These are phyloP conservation scores for Pichia sp. DNA, from an alignment of 1,139 yeast genomes.

Conservation along the genomic window DNA sequence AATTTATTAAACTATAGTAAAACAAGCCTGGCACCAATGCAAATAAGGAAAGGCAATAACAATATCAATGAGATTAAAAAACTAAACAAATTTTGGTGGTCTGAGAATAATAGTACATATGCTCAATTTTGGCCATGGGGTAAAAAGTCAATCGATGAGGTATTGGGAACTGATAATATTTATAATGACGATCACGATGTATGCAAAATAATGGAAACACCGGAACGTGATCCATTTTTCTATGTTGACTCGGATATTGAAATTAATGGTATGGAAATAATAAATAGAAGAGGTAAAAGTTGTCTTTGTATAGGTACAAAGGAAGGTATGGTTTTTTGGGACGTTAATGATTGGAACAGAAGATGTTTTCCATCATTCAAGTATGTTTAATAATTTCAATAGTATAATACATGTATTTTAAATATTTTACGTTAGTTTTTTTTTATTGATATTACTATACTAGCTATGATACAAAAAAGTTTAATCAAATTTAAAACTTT, in stretches of 20 bases:
- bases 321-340: conserved; percentile 44
- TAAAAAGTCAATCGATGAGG: background rate
- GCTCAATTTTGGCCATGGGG: conserved; percentile 13
- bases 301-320: conserved; percentile 42
- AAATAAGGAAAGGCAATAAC: background rate
- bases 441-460: conserved; percentile 1
- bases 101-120: background rate
- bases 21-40: background rate
- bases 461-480: background rate
- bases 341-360: conserved; percentile 45
- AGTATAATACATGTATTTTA: background rate
- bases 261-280: conserved; percentile 43
- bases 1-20: conserved; percentile 2
- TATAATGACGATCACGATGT: background rate
- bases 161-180: background rate
- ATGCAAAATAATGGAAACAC: conserved; percentile 5
- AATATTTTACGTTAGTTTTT: background rate
- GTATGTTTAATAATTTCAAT: background rate
- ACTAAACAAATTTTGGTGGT: conserved; percentile 9
- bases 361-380: conserved; percentile 40
- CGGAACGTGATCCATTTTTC: conserved; percentile 18
- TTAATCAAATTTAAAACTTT: background rate
- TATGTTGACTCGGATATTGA: conserved; percentile 30
- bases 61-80: background rate
- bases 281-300: conserved; percentile 31